Percentiles rank a stretch among this genome's conserved stretches.
Evolutionary conservation across 2,329 filamentous ascomycete genomes (phyloP).

Genomic region (Fusarium caatingaense): DNA sequence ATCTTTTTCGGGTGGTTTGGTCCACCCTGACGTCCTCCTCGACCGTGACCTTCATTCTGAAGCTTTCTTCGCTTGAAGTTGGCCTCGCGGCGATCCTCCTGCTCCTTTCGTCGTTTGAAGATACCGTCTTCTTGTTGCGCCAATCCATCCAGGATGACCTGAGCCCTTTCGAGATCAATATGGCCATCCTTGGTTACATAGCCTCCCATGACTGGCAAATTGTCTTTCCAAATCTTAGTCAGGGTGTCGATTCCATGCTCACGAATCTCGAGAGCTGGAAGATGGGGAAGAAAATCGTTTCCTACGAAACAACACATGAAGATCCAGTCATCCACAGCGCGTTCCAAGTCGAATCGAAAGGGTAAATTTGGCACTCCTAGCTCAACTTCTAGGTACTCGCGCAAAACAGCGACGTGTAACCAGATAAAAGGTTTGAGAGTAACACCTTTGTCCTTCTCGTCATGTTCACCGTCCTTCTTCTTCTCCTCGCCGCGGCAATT

Average conservation of each 20-base stretch:
- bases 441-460: constrained; percentile 79
- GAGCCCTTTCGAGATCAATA: constrained; percentile 86
- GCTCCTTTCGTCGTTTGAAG: constrained; percentile 87
- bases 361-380: constrained; percentile 83
- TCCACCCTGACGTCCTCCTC: constrained; percentile 37
- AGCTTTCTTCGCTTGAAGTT: constrained; percentile 82
- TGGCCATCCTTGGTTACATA: constrained; percentile 96
- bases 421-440: constrained; percentile 95
- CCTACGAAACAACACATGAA: constrained; percentile 99
- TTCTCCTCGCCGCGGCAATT: constrained; percentile 85
- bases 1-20: constrained; percentile 33
- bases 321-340: constrained; percentile 96
- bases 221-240: constrained; percentile 97
- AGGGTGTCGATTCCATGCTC: constrained; percentile 97
- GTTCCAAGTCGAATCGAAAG: constrained; percentile 92
- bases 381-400: constrained; percentile 93
- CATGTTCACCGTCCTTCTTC: constrained; percentile 80
- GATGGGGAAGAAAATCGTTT: constrained; percentile 96
- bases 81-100: constrained; percentile 84
- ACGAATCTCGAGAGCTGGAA: constrained; percentile 96
- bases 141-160: constrained; percentile 87
- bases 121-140: constrained; percentile 95
- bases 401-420: constrained; percentile 91
- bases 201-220: constrained; percentile 89
- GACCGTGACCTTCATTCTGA: constrained; percentile 65